These are phyloP conservation scores for Posidonia oceanica DNA, from an alignment of 116 monocot genomes.

Conservation along the genomic window DNA sequence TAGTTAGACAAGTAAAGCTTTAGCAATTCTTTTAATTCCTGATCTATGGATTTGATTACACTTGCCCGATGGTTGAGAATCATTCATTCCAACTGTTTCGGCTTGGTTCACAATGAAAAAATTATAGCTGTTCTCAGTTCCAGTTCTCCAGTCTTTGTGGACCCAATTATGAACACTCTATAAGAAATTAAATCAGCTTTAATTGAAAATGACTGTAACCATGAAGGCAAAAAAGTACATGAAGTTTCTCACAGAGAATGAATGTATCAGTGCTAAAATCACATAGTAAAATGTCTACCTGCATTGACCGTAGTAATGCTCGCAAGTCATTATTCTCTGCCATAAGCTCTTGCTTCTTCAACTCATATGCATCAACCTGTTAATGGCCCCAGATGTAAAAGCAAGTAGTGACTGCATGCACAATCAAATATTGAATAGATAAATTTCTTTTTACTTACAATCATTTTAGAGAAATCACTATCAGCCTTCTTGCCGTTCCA, in stretches of 20 bases:
- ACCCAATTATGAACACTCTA: too few relatives aligned
- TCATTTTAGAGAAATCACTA: slow-evolving; percentile 90
- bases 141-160: too few relatives aligned
- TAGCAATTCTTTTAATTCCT: too few relatives aligned
- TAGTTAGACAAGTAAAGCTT: too few relatives aligned
- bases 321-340: slow-evolving; percentile 80
- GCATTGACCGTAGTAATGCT: slow-evolving; percentile 74
- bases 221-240: too few relatives aligned
- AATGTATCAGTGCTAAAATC: background rate
- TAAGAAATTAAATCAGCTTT: too few relatives aligned
- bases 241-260: background rate
- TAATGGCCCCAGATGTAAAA: background rate
- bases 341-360: slow-evolving; percentile 84
- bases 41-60: too few relatives aligned
- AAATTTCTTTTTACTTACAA: slow-evolving; percentile 34
- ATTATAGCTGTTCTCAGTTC: too few relatives aligned
- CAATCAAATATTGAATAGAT: background rate
- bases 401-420: background rate
- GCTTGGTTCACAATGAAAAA: too few relatives aligned
- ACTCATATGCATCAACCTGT: slow-evolving; percentile 87
- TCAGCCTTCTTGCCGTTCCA: slow-evolving; percentile 99
- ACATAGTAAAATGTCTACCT: slow-evolving; percentile 27
- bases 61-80: too few relatives aligned
- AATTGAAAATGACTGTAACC: too few relatives aligned
- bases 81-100: too few relatives aligned